Percentiles rank a stretch among this genome's conserved stretches.
These are phyloP conservation scores for Paraphaeosphaeria sporulosa DNA, from an alignment of 2,329 filamentous ascomycete species.

Conservation along the genomic window DNA sequence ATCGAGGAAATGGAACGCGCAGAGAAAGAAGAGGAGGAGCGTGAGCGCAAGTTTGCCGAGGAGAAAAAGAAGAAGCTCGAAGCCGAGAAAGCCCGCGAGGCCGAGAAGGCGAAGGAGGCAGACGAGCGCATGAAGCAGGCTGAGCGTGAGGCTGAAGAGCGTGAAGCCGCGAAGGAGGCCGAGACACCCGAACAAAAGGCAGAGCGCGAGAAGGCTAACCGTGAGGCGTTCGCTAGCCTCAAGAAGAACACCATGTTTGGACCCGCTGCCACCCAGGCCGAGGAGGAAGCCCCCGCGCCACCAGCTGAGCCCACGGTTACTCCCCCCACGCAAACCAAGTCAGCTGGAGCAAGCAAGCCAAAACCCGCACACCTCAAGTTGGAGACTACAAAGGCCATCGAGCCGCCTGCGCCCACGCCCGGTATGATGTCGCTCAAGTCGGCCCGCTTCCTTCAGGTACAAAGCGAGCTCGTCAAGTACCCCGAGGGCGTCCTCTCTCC, in stretches of 20 bases:
- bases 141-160: constrained; percentile 59
- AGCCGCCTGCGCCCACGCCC: constrained; percentile 91
- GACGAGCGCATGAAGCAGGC: constrained; percentile 61
- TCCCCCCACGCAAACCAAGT: constrained; percentile 36
- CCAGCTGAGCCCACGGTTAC: constrained; percentile 58
- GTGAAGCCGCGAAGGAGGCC: constrained; percentile 53
- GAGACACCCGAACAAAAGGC: constrained; percentile 53
- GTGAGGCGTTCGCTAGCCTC: constrained; percentile 53
- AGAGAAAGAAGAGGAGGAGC: constrained; percentile 64
- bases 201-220: constrained; percentile 39
- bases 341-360: constrained; percentile 67
- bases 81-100: constrained; percentile 65
- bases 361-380: constrained; percentile 93
- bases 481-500: constrained; percentile 85
- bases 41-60: constrained; percentile 74
- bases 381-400: constrained; percentile 83
- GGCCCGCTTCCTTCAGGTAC: constrained; percentile 83
- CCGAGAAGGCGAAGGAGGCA: constrained; percentile 53
- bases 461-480: constrained; percentile 77
- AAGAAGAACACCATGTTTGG: constrained; percentile 59
- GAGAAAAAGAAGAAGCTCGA: constrained; percentile 70
- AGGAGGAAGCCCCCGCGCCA: constrained; percentile 37
- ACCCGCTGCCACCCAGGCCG: constrained; percentile 50
- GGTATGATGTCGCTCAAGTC: constrained; percentile 93
- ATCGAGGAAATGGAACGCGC: constrained; percentile 67